Conservation (phyloP, 2,329 filamentous ascomycete genomes). For the Colletotrichum eremochloae region DNA sequence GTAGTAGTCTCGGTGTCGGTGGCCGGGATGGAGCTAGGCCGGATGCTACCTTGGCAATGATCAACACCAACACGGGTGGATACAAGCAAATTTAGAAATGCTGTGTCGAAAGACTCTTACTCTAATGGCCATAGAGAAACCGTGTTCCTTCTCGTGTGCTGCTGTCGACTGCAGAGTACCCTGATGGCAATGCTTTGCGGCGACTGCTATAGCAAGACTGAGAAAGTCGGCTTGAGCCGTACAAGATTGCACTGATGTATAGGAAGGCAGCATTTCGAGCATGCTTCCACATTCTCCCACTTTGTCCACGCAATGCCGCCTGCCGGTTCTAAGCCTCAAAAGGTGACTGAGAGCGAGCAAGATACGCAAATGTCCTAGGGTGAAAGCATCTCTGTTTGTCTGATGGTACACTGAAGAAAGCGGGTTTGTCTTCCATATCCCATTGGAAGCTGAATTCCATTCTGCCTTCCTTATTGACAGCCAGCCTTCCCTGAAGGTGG, state of each 20-base stretch:
- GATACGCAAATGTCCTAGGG: neutral
- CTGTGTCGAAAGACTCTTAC: neutral
- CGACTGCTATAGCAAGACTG: neutral
- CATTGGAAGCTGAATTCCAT: neutral
- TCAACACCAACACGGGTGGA: conserved; percentile 1
- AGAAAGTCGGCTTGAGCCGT: neutral
- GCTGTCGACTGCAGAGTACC: neutral
- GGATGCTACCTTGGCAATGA: neutral
- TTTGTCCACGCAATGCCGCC: neutral
- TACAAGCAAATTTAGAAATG: too few relatives aligned
- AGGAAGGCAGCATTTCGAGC: too few relatives aligned
- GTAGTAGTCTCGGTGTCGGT: neutral
- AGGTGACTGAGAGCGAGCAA: neutral
- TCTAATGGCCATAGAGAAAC: neutral
- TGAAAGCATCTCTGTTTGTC: neutral
- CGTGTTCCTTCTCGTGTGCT: neutral
- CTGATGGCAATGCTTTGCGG: neutral
- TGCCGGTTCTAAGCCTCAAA: neutral
- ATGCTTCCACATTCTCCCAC: neutral
- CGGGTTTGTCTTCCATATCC: neutral
- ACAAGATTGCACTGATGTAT: neutral
- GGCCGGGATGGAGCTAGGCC: neutral
- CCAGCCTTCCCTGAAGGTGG: neutral
- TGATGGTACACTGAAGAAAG: neutral
- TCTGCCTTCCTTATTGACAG: neutral